Evolutionary conservation across 176 grass and related monocot species (phyloP).

Genomic region (Triticum dicoccoides): DNA sequence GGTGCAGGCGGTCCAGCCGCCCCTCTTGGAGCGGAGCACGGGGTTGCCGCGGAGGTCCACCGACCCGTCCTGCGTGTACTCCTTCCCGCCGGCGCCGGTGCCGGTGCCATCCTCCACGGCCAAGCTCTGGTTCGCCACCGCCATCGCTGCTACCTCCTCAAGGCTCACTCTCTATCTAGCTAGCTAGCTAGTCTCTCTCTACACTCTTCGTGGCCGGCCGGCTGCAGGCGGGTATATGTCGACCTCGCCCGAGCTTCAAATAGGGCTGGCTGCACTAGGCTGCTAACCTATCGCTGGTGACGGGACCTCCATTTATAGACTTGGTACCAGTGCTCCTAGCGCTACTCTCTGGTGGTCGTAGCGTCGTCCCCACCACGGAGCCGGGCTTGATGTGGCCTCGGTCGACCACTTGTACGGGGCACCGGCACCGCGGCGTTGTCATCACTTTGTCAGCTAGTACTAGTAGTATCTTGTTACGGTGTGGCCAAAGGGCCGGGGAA

Average conservation of each 20-base stretch:
- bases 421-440: not conserved
- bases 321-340: not conserved
- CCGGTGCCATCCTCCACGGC: constrained; percentile 8
- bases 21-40: constrained; percentile 41
- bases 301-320: constrained; percentile 32
- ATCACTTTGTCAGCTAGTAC: not conserved
- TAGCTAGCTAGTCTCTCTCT: not conserved
- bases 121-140: not conserved
- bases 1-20: constrained; percentile 49
- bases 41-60: constrained; percentile 51
- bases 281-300: not conserved
- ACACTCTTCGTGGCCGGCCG: too few species aligned
- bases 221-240: not conserved
- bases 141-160: constrained; percentile 4
- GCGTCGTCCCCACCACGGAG: not conserved
- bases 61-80: constrained; percentile 48
- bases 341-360: not conserved
- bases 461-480: not conserved
- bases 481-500: not conserved
- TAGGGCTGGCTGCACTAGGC: too few species aligned
- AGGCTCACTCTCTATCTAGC: not conserved
- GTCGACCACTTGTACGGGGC: not conserved
- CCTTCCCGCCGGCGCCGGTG: not conserved
- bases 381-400: too few species aligned
- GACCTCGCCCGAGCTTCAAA: not conserved